Percentiles rank a stretch among this genome's conserved stretches.
phyloP scores from a whole-genome alignment of 2,329 filamentous ascomycete genomes.

The Cordyceps cicadae region DNA sequence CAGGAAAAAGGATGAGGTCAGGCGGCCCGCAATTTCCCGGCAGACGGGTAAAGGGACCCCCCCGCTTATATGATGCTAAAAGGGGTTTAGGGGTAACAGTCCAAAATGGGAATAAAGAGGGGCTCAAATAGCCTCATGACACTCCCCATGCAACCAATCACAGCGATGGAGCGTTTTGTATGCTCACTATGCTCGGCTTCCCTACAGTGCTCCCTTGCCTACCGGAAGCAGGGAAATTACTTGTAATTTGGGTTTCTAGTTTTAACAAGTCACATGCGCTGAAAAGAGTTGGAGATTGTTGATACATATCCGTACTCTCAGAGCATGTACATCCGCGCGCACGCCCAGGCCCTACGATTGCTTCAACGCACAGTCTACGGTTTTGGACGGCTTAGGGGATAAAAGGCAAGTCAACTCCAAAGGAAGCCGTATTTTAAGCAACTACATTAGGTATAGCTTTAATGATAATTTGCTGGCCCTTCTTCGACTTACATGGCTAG shows the following conservation, averaged over 20 bases:
- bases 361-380: no score
- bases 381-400: no score
- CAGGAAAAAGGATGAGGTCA: neutral
- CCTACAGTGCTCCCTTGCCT: neutral
- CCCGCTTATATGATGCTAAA: neutral
- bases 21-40: neutral
- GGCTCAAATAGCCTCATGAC: slow-evolving; percentile 2
- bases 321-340: no score
- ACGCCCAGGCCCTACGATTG: no score
- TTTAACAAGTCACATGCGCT: no score
- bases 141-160: neutral
- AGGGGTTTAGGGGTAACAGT: neutral
- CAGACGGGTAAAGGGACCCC: neutral
- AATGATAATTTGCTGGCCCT: no score
- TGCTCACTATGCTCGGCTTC: neutral
- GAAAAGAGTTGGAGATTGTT: no score
- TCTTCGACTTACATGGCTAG: no score
- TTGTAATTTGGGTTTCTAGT: neutral
- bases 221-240: neutral
- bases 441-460: no score
- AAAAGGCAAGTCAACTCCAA: no score
- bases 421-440: no score
- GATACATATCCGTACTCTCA: no score
- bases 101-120: slow-evolving; percentile 7
- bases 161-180: neutral